These are phyloP conservation scores for Pseudognaphalium luteoalbum DNA, from an alignment of 129 eudicot species.

Conservation along the genomic window DNA sequence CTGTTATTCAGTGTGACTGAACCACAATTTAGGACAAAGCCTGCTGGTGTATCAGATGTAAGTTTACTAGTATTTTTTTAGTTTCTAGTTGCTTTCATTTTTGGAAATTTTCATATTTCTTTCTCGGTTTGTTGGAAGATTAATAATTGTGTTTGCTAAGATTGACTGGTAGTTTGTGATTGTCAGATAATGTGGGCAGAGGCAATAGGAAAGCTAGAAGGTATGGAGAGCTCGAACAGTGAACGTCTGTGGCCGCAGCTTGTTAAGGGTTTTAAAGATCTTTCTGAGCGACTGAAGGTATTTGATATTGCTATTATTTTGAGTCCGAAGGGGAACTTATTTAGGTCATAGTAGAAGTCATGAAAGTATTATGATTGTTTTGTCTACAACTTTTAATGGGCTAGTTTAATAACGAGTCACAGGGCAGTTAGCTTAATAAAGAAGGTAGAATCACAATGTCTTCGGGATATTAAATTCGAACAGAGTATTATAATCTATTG, in stretches of 20 bases:
- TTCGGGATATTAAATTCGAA: background rate
- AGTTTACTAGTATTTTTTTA: conserved; percentile 32
- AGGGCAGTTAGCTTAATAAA: background rate
- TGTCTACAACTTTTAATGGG: background rate
- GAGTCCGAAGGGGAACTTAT: background rate
- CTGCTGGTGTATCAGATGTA: conserved; percentile 96
- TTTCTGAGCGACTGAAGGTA: conserved; percentile 92
- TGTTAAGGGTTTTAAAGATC: conserved; percentile 94
- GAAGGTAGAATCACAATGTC: background rate
- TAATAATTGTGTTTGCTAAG: conserved; percentile 22
- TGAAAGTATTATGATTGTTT: background rate
- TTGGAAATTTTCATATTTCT: background rate
- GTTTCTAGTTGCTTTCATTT: conserved; percentile 5
- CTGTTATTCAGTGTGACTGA: conserved; percentile 90
- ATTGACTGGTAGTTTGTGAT: conserved; percentile 48
- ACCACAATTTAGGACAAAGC: conserved; percentile 75
- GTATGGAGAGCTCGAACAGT: conserved; percentile 87
- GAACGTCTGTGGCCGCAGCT: conserved; percentile 99
- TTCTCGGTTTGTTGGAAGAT: background rate
- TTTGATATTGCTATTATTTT: background rate
- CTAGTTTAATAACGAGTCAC: background rate
- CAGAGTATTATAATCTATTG: background rate
- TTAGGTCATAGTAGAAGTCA: conserved; percentile 6
- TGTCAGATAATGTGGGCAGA: conserved; percentile 97
- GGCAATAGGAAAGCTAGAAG: conserved; percentile 93